phyloP scores from a whole-genome alignment of 129 eudicot species.

The Lonicera japonica region DNA sequence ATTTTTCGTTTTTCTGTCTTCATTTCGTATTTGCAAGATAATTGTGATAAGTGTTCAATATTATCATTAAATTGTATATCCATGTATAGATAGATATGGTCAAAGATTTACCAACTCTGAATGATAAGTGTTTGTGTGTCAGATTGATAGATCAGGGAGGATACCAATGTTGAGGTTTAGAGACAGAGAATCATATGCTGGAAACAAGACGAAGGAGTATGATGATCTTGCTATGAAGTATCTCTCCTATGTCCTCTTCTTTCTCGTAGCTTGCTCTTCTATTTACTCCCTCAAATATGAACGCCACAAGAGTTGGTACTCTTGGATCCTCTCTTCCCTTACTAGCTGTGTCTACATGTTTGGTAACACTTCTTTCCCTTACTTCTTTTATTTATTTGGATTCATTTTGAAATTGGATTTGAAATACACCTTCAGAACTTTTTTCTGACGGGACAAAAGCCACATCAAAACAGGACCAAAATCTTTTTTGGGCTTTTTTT shows the following conservation, averaged over 20 bases:
- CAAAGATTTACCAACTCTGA: too few species aligned
- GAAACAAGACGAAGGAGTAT: constrained; percentile 94
- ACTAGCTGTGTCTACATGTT: constrained; percentile 99
- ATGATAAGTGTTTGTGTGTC: constrained; percentile 12
- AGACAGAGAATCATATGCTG: constrained; percentile 86
- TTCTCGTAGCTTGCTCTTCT: constrained; percentile 80
- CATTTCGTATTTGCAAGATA: too few species aligned
- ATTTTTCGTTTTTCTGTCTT: too few species aligned
- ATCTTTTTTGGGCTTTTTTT: too few species aligned
- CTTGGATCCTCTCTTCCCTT: constrained; percentile 91
- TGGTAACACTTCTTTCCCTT: constrained; percentile 37
- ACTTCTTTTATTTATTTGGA: background rate
- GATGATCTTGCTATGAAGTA: constrained; percentile 99
- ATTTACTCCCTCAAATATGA: constrained; percentile 90
- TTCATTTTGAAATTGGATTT: too few species aligned
- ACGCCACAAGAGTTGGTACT: constrained; percentile 97
- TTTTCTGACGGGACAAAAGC: too few species aligned
- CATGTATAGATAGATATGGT: too few species aligned
- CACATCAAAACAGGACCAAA: too few species aligned
- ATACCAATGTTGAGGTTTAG: constrained; percentile 79
- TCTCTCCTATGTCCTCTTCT: constrained; percentile 71
- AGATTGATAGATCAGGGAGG: constrained; percentile 85
- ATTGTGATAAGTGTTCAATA: too few species aligned
- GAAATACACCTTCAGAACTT: too few species aligned
- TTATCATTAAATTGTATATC: too few species aligned